Base-by-base conservation (phyloP, 495 filamentous ascomycete genomes). In the Penicillium egyptiacum region DNA sequence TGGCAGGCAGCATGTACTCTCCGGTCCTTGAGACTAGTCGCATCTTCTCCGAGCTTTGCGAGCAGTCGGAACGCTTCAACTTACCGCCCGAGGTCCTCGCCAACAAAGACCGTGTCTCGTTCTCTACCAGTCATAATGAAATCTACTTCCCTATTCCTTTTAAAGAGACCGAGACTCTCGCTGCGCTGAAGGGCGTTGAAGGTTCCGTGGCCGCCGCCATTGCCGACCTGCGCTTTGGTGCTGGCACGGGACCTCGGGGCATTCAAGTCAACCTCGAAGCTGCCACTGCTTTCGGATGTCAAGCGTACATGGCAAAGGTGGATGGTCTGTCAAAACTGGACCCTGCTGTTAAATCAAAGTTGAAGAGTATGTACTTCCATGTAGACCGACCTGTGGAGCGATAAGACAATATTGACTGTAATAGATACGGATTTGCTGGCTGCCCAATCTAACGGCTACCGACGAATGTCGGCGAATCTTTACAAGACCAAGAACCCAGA, bases 391-490 rank as follows among this genome's bases (percentile, higher is more conserved):
- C n/a, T 33, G 22, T 30, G 22, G 53, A 14, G 11, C 11, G 30
- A 45, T 12, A 12, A 30, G 54, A 61, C 6, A n/a, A 50, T 26
- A 62, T 61, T 68, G 46, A 71, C 55, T 44, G 10, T 25, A 30
- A 11, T 50, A 89, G 88, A 89, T 61, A 90, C 86, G 60, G 88
- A 90, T 73, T 69, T 89, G 22, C 73, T 87, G 50, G 72, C 75
- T 47, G 87, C 88, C 6, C 88, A 91, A 66, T 88, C 87, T 3
- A 83, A 84, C 62, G 75, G 85, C 17, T 90, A 92, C 65, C 82
- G 88, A 31, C 83, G 88, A 37, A 79, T 91, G 61, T 88, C 88
- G 25, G 88, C 88, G 14, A 90, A 89, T 67, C 72, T 91, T 12
- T 92, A 91, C 73, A 78, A 81, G 56, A 91, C 88, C 5, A 86